A percentile compares a stretch with the other conserved stretches of the same genome.
Conservation (phyloP, 2,329 filamentous ascomycete genomes). For the Aspergillus sclerotialis region DNA sequence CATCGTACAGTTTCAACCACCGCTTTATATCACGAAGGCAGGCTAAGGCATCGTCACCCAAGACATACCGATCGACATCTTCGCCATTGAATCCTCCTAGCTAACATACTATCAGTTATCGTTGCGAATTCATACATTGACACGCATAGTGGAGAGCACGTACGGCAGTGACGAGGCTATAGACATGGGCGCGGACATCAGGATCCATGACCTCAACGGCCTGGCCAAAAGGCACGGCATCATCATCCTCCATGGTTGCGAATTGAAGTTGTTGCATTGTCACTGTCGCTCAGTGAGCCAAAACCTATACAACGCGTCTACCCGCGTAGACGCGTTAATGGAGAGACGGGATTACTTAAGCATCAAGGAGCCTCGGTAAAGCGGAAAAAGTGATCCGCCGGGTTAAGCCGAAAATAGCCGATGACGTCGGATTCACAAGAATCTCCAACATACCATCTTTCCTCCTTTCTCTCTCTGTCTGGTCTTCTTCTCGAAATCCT, state of each 20-base stretch:
- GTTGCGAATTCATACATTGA: slow-evolving; percentile 11
- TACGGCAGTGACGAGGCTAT: slow-evolving; percentile 88
- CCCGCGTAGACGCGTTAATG: too few relatives aligned
- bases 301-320: too few relatives aligned
- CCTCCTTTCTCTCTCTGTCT: slow-evolving; percentile 10
- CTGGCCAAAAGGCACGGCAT: slow-evolving; percentile 33
- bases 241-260: slow-evolving; percentile 33
- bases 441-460: slow-evolving; percentile 1
- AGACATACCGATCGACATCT: slow-evolving; percentile 73
- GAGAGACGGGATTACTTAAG: too few relatives aligned
- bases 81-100: slow-evolving; percentile 76
- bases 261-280: slow-evolving; percentile 1
- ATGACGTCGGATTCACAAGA: slow-evolving; percentile 22
- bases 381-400: slow-evolving; percentile 11
- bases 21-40: slow-evolving; percentile 88
- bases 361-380: slow-evolving; percentile 3
- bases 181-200: slow-evolving; percentile 87
- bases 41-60: slow-evolving; percentile 88
- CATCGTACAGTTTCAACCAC: slow-evolving; percentile 93
- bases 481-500: slow-evolving; percentile 1
- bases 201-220: slow-evolving; percentile 66
- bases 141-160: slow-evolving; percentile 29
- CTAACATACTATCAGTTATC: slow-evolving; percentile 39
- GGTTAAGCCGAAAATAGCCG: slow-evolving; percentile 24
- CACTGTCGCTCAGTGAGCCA: too few relatives aligned